Evolutionary conservation across 2,329 filamentous ascomycete genomes (phyloP).

Genomic region (Tympanopsis confertula): DNA sequence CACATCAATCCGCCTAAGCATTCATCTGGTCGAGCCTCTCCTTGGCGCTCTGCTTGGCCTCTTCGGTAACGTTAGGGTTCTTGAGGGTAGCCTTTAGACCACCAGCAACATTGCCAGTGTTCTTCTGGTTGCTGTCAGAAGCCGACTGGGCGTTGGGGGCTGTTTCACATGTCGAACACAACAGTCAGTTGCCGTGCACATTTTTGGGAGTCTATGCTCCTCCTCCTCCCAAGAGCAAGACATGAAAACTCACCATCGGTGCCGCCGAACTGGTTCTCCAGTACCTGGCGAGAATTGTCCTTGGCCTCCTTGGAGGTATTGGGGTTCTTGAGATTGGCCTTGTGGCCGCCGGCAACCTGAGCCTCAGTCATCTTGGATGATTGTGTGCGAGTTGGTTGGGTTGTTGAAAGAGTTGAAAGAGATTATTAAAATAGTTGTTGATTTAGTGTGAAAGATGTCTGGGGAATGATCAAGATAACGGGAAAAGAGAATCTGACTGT

Average conservation of each 20-base stretch:
- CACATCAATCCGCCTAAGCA: too few relatives aligned
- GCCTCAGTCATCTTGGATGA: constrained; percentile 35
- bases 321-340: constrained; percentile 44
- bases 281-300: constrained; percentile 37
- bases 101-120: constrained; percentile 38
- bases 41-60: constrained; percentile 42
- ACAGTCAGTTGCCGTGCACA: too few relatives aligned
- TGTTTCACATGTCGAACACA: too few relatives aligned
- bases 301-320: constrained; percentile 42
- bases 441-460: too few relatives aligned
- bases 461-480: too few relatives aligned
- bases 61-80: constrained; percentile 43
- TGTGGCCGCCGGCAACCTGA: constrained; percentile 44
- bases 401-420: background rate
- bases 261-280: constrained; percentile 35
- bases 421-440: too few relatives aligned
- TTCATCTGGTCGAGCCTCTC: constrained; percentile 33
- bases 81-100: constrained; percentile 40
- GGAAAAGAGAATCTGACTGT: too few relatives aligned
- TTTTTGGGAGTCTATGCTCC: constrained; percentile 12
- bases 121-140: constrained; percentile 28
- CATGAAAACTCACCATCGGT: constrained; percentile 17
- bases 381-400: constrained; percentile 3
- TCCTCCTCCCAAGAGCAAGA: background rate
- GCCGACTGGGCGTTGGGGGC: too few relatives aligned